These are phyloP conservation scores for Hygrophorus russula DNA, from an alignment of 768 basidiomycete genomes.

Conservation along the genomic window DNA sequence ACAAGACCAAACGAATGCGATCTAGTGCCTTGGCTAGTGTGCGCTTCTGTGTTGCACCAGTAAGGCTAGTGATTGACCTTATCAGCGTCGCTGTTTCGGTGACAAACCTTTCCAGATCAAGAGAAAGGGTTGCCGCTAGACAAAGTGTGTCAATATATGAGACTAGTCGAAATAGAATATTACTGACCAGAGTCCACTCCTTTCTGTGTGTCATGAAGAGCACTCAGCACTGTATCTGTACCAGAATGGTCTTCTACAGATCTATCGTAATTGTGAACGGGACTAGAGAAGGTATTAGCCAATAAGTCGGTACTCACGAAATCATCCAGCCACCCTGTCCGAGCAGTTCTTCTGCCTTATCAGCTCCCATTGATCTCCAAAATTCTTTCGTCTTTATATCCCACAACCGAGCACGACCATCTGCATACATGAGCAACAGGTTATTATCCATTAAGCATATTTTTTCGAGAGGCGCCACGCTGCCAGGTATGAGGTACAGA, in stretches of 20 bases:
- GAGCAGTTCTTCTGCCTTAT: slow-evolving; percentile 70
- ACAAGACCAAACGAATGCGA: slow-evolving; percentile 49
- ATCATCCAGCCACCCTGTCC: slow-evolving; percentile 63
- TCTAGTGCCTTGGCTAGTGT: slow-evolving; percentile 36
- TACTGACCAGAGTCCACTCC: slow-evolving; percentile 8
- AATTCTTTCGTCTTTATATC: slow-evolving; percentile 76
- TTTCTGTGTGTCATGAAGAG: slow-evolving; percentile 1
- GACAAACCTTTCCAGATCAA: slow-evolving; percentile 43
- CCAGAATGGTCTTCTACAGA: neutral
- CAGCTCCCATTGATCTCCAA: slow-evolving; percentile 66
- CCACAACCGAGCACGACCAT: slow-evolving; percentile 78
- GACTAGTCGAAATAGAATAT: neutral
- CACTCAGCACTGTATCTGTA: slow-evolving; percentile 1
- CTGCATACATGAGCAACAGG: slow-evolving; percentile 64
- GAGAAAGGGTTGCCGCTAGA: slow-evolving; percentile 35
- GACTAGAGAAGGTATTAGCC: neutral
- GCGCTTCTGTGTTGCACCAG: slow-evolving; percentile 28
- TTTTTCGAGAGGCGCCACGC: slow-evolving; percentile 50
- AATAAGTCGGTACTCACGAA: slow-evolving; percentile 34
- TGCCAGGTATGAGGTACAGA: slow-evolving; percentile 72
- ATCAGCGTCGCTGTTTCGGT: slow-evolving; percentile 35
- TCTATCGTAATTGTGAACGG: neutral
- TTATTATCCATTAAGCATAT: slow-evolving; percentile 61
- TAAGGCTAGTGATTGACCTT: slow-evolving; percentile 33
- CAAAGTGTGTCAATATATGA: slow-evolving; percentile 11